Base-by-base conservation (phyloP, 805 yeast species). In the Tetrapisispora fleetii region DNA sequence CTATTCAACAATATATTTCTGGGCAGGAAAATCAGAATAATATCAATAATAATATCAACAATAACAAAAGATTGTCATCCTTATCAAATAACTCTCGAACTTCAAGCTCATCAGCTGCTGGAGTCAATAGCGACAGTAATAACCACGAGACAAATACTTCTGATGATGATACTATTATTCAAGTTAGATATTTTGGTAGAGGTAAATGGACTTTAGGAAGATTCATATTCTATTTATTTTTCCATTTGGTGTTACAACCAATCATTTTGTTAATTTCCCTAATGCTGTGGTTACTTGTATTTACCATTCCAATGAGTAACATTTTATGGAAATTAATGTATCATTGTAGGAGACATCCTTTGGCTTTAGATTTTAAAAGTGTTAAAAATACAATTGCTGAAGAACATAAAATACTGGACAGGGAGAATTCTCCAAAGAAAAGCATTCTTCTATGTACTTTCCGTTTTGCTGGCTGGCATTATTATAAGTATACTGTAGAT, bases 401-500 rank as follows among this genome's bases (percentile, higher is more conserved):
- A 47, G 54, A 51, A 18, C 41, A 43, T 11, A 18, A 22, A 5
- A 52, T 45, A 13, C 45, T 53, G 13, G 50, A 50, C 30, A 27
- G 40, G 17, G 49, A 49, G 18, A 46, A 48, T 37, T 64, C 55
- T 52, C 60, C 63, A 27, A 70, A 74, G 43, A 72, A 79, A 43
- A 75, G 78, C 58, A 80, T 93, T 49, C 67, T 93, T 45, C 72
- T 93, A 38, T 89, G 96, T 67, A 90, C 98, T 1, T 91, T 88
- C 68, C 78, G 98, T 60, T 87, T 95, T 48, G 80, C 88, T 54
- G 98, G 98, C 1, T 75, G 79, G 63, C 96, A 89, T 64, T 93
- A 93, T 68, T 93, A 90, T 72, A 93, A 93, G 71, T 90, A 86
- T 66, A 93, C 99, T 0, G 86, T 93, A 43, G 97, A 87, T 54